Base-by-base conservation (phyloP, 1,284 basidiomycete species). In the Chalciporus piperatoides region DNA sequence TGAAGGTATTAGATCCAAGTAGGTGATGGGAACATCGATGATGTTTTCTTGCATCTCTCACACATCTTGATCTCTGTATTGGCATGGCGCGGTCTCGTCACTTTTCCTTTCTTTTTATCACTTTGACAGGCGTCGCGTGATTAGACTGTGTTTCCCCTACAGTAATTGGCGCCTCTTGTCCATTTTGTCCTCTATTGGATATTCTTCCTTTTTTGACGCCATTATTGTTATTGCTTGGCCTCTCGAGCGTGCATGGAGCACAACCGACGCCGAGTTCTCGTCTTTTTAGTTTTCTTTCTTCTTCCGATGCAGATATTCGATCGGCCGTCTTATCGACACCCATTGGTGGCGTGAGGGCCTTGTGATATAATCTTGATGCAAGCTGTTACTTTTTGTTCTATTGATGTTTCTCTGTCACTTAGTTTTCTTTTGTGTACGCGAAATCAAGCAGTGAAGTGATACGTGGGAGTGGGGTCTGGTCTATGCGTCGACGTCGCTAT, bases 191-290 rank as follows among this genome's bases (percentile, higher is more conserved):
- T 25, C 17, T n/a, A 4, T 17, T 44, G 9, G 12, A 27, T 3
- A 6, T 30, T 48, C 27, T 8, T 15, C 15, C 27, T 12, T 7
- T 41, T 43, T 53, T 50, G 39, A 37, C 46, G 32, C 15, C 5
- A 35, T 12, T 64, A 64, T 61, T 61, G 5, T 61, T 61, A 61
- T 64, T 59, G 56, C 39, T 33, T 37, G 49, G n/a, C 30, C 32
- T 41, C 30, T 42, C 6, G 12, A 14, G 5, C 14, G 7, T 15
- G 15, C n/a, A 6, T 35, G 33, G 15, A 15, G 9, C 6, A 25
- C 25, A 8, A 6, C 33, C 33, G 33, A 35, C 17, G 33, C 15
- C 33, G 17, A 35, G 33, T 35, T 8, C 15, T 35, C 33, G 7
- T 40, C 11, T 24, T n/a, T 38, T 27, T 3, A 30, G 19, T 6